These are phyloP conservation scores for Penicillium cosmopolitanum DNA, from an alignment of 495 filamentous ascomycete genomes.

Conservation along the genomic window DNA sequence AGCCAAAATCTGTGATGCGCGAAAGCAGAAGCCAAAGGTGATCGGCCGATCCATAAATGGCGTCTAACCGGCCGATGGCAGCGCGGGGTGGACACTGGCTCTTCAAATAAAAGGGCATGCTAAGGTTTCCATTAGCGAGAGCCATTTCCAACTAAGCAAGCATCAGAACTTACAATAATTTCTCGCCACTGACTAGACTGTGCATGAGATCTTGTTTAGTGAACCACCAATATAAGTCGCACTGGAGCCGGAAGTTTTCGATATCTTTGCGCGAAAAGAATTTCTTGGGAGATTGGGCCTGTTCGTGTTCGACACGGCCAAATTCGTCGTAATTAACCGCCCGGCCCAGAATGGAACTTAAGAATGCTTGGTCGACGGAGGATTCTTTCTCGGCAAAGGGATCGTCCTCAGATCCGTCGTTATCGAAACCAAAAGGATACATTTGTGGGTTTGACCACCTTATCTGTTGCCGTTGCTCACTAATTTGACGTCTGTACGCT, in stretches of 20 bases:
- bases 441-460: constrained; percentile 20
- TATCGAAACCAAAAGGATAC: constrained; percentile 23
- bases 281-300: constrained; percentile 23
- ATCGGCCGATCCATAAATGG: constrained; percentile 85
- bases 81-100: constrained; percentile 83
- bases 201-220: constrained; percentile 91
- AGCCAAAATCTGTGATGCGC: constrained; percentile 79
- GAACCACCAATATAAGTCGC: constrained; percentile 97
- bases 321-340: constrained; percentile 50
- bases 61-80: constrained; percentile 74
- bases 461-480: constrained; percentile 28
- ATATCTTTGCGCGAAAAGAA: constrained; percentile 71
- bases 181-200: constrained; percentile 84
- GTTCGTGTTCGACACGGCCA: constrained; percentile 41
- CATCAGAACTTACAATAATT: constrained; percentile 70
- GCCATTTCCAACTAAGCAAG: neutral
- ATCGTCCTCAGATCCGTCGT: constrained; percentile 37
- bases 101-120: constrained; percentile 80
- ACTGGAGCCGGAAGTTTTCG: constrained; percentile 75
- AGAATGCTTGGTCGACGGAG: constrained; percentile 43
- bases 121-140: constrained; percentile 37
- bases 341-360: constrained; percentile 50
- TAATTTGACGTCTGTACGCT: constrained; percentile 44
- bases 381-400: constrained; percentile 49
- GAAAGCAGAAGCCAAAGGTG: constrained; percentile 83